Percentiles rank a stretch among this genome's conserved stretches.
phyloP scores from a whole-genome alignment of 2,329 filamentous ascomycete species.

The Arthrinium phaeospermum region DNA sequence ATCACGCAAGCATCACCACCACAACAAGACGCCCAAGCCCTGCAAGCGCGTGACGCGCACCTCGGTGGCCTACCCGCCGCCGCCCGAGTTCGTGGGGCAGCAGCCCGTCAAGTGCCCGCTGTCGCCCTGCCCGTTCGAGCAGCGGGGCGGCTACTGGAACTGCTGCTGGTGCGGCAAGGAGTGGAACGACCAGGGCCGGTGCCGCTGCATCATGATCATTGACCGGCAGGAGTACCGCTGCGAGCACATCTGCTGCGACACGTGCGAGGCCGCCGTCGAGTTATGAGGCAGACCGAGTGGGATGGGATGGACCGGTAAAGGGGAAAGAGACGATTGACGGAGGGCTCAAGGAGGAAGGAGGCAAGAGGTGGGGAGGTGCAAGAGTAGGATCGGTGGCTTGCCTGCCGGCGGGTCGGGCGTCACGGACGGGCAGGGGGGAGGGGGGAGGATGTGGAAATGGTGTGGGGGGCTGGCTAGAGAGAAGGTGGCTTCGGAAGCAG shows the following conservation, averaged over 20 bases:
- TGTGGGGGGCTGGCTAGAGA: background rate
- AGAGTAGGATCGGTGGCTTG: background rate
- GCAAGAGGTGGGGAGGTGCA: background rate
- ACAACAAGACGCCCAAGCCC: slow-evolving; percentile 36
- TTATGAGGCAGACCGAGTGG: slow-evolving; percentile 23
- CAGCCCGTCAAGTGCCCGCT: slow-evolving; percentile 51
- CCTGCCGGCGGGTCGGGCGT: slow-evolving; percentile 1
- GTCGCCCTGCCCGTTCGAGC: slow-evolving; percentile 55
- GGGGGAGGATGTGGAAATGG: background rate
- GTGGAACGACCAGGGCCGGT: slow-evolving; percentile 56
- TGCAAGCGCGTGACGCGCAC: slow-evolving; percentile 51
- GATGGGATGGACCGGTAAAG: too few species aligned
- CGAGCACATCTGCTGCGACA: slow-evolving; percentile 60
- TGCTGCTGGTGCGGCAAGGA: slow-evolving; percentile 62
- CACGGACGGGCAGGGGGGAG: background rate
- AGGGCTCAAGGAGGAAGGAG: background rate
- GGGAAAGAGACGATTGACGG: background rate
- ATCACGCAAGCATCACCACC: slow-evolving; percentile 31
- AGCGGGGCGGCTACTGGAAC: slow-evolving; percentile 56
- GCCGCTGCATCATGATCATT: slow-evolving; percentile 58
- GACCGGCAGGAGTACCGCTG: slow-evolving; percentile 55
- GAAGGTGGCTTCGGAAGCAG: background rate
- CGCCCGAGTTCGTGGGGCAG: slow-evolving; percentile 45
- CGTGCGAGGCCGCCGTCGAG: slow-evolving; percentile 51
- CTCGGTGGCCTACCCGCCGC: slow-evolving; percentile 54